Conservation (phyloP, 2,329 filamentous ascomycete species). For the Knoxdaviesia capensis region DNA sequence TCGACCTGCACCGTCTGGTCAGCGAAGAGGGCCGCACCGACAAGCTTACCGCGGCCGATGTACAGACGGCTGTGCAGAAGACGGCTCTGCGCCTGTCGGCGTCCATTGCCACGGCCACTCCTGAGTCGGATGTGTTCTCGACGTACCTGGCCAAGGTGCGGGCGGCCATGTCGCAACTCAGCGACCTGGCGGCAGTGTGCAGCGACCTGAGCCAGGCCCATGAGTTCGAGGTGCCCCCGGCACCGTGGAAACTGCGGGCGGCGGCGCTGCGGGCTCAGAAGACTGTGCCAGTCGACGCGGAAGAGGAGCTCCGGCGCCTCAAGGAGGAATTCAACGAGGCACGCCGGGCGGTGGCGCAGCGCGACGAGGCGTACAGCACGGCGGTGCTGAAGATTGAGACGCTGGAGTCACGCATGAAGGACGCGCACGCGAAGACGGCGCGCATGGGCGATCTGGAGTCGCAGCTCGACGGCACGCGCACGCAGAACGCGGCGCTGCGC, state of each 20-base stretch:
- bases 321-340: conserved; percentile 66
- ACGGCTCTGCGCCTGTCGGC: conserved; percentile 21
- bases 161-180: conserved; percentile 39
- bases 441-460: conserved; percentile 45
- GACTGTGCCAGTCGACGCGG: conserved; percentile 58
- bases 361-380: conserved; percentile 71
- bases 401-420: conserved; percentile 69
- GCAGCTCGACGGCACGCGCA: conserved; percentile 31
- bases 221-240: conserved; percentile 56
- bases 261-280: conserved; percentile 69
- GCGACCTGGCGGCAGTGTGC: conserved; percentile 51
- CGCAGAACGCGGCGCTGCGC: conserved; percentile 29
- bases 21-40: conserved; percentile 52
- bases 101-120: conserved; percentile 24
- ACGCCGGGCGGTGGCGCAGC: conserved; percentile 47
- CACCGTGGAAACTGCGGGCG: conserved; percentile 70
- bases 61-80: conserved; percentile 40
- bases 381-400: conserved; percentile 84
- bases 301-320: conserved; percentile 64
- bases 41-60: conserved; percentile 44
- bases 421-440: conserved; percentile 58
- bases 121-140: conserved; percentile 49
- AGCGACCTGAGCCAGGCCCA: conserved; percentile 51
- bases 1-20: conserved; percentile 39
- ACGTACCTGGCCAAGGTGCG: conserved; percentile 49